Conservation (phyloP, 352 stramenopile genomes). For the Peronospora belbahrii region DNA sequence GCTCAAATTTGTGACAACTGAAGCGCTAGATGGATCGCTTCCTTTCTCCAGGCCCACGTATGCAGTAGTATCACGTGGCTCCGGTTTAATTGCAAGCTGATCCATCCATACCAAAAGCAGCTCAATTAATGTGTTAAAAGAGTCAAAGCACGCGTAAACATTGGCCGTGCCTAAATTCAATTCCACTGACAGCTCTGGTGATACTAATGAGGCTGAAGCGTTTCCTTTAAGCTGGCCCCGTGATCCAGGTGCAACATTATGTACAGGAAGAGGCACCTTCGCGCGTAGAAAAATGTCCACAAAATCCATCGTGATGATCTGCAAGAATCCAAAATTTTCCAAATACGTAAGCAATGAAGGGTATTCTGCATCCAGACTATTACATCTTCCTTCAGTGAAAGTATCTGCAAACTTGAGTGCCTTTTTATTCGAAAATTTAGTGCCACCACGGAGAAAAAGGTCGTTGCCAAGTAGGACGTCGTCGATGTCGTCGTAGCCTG, state of each 20-base stretch:
- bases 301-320: conserved; percentile 81
- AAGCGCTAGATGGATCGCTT: conserved; percentile 48
- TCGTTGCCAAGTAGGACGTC: conserved; percentile 57
- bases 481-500: conserved; percentile 67
- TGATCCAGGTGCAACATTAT: conserved; percentile 10
- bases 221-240: conserved; percentile 27
- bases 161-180: conserved; percentile 78
- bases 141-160: conserved; percentile 87
- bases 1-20: conserved; percentile 68
- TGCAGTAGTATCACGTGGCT: conserved; percentile 60
- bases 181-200: conserved; percentile 73
- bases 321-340: conserved; percentile 74
- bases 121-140: conserved; percentile 81
- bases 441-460: conserved; percentile 29
- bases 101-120: conserved; percentile 62
- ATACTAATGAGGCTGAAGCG: conserved; percentile 22
- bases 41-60: conserved; percentile 70
- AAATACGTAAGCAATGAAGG: conserved; percentile 72
- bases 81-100: conserved; percentile 54
- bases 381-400: conserved; percentile 7
- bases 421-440: conserved; percentile 30
- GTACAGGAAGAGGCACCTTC: conserved; percentile 36
- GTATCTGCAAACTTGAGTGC: conserved; percentile 34
- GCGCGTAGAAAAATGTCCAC: conserved; percentile 77
- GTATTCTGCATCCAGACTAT: conserved; percentile 32